Conservation (phyloP, 2,329 filamentous ascomycete species). For the Rutstroemia sp. region DNA sequence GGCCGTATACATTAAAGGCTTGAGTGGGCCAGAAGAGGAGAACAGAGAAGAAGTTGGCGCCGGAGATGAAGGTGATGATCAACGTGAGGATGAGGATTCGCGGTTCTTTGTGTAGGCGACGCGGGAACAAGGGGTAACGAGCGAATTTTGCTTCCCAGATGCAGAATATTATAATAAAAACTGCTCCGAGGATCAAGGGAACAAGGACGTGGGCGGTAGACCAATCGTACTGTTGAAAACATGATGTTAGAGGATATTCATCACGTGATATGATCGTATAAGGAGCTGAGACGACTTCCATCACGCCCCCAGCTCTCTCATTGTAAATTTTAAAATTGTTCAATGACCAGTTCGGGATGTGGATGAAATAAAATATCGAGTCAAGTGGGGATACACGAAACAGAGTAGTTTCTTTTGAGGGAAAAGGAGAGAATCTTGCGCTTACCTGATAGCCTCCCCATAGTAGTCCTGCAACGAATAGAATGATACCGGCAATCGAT, state of each 20-base stretch:
- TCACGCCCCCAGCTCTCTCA: not conserved
- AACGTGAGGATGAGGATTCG: constrained; percentile 45
- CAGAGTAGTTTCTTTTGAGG: not conserved
- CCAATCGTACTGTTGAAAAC: constrained; percentile 49
- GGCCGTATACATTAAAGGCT: constrained; percentile 57
- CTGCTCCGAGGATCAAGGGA: constrained; percentile 43
- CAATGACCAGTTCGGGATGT: too few species aligned
- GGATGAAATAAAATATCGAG: not conserved
- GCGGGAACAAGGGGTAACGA: constrained; percentile 36
- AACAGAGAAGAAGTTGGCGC: constrained; percentile 40
- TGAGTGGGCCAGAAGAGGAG: constrained; percentile 54
- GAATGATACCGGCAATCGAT: constrained; percentile 40
- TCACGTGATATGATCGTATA: constrained; percentile 10
- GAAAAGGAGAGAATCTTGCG: not conserved
- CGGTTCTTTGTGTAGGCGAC: constrained; percentile 47
- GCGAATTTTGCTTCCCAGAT: constrained; percentile 46
- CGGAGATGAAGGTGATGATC: constrained; percentile 51
- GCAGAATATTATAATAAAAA: constrained; percentile 41
- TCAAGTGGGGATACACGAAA: not conserved
- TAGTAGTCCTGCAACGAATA: constrained; percentile 43
- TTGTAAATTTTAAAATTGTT: too few species aligned
- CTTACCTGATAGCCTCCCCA: constrained; percentile 47
- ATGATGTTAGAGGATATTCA: constrained; percentile 37
- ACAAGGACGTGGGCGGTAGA: constrained; percentile 45
- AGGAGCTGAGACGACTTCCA: not conserved